Percentiles rank a stretch among this genome's conserved stretches.
Conservation (phyloP, 75 land plant genomes). For the Picea glauca region DNA sequence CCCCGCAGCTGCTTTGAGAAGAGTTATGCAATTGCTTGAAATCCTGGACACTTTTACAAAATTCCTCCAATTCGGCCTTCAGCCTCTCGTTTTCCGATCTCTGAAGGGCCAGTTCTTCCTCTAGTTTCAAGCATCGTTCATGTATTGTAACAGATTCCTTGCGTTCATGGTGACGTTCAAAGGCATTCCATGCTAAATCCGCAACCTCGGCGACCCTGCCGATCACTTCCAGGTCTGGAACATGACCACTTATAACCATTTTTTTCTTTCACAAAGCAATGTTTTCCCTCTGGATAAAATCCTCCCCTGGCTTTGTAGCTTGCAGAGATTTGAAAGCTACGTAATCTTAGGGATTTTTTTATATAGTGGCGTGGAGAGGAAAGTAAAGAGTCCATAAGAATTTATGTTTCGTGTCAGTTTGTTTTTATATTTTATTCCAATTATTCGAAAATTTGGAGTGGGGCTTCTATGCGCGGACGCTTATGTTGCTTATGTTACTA, state of each 20-base stretch:
- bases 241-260: not conserved
- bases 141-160: constrained; percentile 3
- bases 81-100: constrained; percentile 55
- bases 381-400: too few relatives aligned
- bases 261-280: too few relatives aligned
- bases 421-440: too few relatives aligned
- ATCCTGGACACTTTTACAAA: constrained; percentile 32
- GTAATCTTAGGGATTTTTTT: too few relatives aligned
- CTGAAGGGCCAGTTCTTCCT: constrained; percentile 29
- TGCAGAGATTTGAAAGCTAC: too few relatives aligned
- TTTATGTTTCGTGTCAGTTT: too few relatives aligned
- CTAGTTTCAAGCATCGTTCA: constrained; percentile 10
- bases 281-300: too few relatives aligned
- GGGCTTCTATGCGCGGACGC: too few relatives aligned
- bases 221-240: constrained; percentile 49
- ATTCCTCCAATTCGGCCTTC: constrained; percentile 34
- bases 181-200: constrained; percentile 63
- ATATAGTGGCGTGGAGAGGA: too few relatives aligned
- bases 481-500: too few relatives aligned
- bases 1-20: not conserved
- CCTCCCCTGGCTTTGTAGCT: too few relatives aligned
- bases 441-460: too few relatives aligned
- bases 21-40: constrained; percentile 10
- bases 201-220: constrained; percentile 78
- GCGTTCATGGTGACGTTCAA: constrained; percentile 44